These are phyloP conservation scores for Penicillium bialowiezense DNA, from an alignment of 495 filamentous ascomycete genomes.

Conservation along the genomic window DNA sequence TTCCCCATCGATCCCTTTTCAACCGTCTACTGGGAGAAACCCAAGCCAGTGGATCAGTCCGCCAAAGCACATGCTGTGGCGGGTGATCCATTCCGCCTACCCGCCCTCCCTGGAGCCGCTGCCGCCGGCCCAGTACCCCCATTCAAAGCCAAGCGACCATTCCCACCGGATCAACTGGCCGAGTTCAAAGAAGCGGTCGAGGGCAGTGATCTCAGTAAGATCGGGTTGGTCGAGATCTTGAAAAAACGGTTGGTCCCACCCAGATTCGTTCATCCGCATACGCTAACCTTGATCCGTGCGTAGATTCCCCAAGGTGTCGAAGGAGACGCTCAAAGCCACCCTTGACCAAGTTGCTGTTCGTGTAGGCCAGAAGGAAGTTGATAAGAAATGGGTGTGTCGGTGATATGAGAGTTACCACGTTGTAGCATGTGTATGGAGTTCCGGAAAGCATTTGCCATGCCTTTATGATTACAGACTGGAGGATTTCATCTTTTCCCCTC, in stretches of 20 bases:
- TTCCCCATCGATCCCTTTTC: conserved; percentile 83
- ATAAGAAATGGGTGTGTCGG: conserved; percentile 62
- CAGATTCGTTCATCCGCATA: background rate
- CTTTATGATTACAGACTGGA: conserved; percentile 4
- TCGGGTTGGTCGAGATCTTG: conserved; percentile 70
- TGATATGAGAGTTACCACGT: conserved; percentile 12
- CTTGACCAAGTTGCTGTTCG: conserved; percentile 67
- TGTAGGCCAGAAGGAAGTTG: conserved; percentile 57
- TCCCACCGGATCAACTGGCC: conserved; percentile 58
- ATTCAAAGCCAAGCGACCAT: conserved; percentile 33
- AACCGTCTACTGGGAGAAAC: conserved; percentile 70
- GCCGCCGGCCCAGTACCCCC: conserved; percentile 9
- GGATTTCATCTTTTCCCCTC: background rate
- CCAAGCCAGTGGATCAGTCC: conserved; percentile 20
- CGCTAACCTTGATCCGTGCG: conserved; percentile 5
- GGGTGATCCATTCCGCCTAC: conserved; percentile 25
- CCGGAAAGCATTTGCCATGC: conserved; percentile 1
- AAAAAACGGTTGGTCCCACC: conserved; percentile 55
- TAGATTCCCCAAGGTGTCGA: conserved; percentile 69
- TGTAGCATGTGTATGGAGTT: conserved; percentile 1
- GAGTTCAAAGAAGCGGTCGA: conserved; percentile 72
- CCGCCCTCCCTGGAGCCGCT: conserved; percentile 5
- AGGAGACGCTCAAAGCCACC: conserved; percentile 69
- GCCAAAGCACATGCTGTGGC: background rate
- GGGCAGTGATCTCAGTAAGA: conserved; percentile 71